Percentiles rank a stretch among this genome's conserved stretches.
These are phyloP conservation scores for Chrysanthemum lavandulifolium DNA, from an alignment of 129 eudicot genomes.

Conservation along the genomic window DNA sequence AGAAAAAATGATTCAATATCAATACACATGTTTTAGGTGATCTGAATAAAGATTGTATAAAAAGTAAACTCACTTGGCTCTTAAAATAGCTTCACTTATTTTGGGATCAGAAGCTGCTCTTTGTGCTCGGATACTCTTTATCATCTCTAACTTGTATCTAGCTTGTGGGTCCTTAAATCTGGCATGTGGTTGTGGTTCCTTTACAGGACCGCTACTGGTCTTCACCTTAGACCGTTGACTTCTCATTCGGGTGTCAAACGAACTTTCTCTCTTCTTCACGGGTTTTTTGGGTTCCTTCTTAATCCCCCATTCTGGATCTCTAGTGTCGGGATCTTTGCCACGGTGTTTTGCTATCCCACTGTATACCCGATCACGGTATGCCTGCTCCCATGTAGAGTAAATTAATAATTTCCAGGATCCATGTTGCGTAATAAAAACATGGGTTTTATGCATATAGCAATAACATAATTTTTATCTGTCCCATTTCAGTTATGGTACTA, in stretches of 20 bases:
- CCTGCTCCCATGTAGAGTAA: constrained; percentile 34
- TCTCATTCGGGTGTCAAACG: constrained; percentile 20
- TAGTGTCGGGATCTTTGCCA: constrained; percentile 44
- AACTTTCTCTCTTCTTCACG: constrained; percentile 25
- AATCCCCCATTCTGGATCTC: constrained; percentile 46
- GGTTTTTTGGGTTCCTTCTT: constrained; percentile 44
- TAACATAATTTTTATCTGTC: too few species aligned
- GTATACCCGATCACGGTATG: constrained; percentile 69
- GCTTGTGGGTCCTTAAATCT: constrained; percentile 79
- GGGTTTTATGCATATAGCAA: too few species aligned
- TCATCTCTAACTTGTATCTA: constrained; percentile 81
- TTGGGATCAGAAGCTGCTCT: constrained; percentile 68
- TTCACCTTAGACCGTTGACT: constrained; percentile 32
- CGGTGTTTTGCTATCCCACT: constrained; percentile 59
- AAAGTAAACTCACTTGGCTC: constrained; percentile 77
- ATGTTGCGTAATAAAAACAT: background rate
- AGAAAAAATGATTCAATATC: constrained; percentile 8
- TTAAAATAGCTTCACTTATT: constrained; percentile 60
- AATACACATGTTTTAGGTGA: background rate
- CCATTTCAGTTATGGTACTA: too few species aligned
- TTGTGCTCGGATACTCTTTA: constrained; percentile 78
- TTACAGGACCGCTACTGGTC: constrained; percentile 37
- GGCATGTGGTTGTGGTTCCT: constrained; percentile 57
- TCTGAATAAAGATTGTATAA: background rate
- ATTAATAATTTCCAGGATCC: background rate